Percentiles rank a stretch among this genome's conserved stretches.
phyloP scores from a whole-genome alignment of 306 rosid species.

The Clitoria ternatea region DNA sequence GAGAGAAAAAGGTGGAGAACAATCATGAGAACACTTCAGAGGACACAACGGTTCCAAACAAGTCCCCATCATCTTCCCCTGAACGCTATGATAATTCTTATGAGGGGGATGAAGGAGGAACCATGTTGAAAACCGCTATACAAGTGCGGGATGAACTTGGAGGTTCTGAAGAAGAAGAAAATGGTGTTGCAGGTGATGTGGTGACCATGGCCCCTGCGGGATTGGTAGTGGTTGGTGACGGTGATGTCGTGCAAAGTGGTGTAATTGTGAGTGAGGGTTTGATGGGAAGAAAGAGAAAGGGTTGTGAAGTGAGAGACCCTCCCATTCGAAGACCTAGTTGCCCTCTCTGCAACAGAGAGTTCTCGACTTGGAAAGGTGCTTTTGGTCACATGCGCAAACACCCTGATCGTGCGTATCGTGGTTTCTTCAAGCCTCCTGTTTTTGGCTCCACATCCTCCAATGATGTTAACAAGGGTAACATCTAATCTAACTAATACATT shows the following conservation, averaged over 20 bases:
- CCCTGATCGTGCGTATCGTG: slow-evolving; percentile 28
- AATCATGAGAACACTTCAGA: not conserved
- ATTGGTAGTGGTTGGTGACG: not conserved
- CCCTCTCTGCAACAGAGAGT: slow-evolving; percentile 19
- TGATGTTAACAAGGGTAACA: too few relatives aligned
- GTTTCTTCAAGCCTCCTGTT: slow-evolving; percentile 30
- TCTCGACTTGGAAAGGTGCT: slow-evolving; percentile 28
- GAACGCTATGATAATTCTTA: not conserved
- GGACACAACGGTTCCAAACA: not conserved
- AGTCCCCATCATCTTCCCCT: not conserved
- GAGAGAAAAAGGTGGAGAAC: not conserved
- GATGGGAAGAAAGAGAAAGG: slow-evolving; percentile 11
- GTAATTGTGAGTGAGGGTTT: not conserved
- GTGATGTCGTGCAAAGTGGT: not conserved
- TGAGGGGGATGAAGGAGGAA: not conserved
- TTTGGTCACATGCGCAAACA: slow-evolving; percentile 44
- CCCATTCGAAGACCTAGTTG: slow-evolving; percentile 26
- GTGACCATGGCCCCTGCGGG: not conserved
- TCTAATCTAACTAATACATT: too few relatives aligned
- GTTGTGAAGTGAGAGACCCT: not conserved
- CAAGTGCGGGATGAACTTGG: slow-evolving; percentile 9
- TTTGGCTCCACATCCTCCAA: not conserved
- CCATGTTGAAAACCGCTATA: not conserved
- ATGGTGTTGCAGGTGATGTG: not conserved
- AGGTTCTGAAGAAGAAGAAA: too few relatives aligned